A percentile compares a stretch with the other conserved stretches of the same genome.
Conservation (phyloP, 2,329 filamentous ascomycete species). For the Paecilomyces fulvus region DNA sequence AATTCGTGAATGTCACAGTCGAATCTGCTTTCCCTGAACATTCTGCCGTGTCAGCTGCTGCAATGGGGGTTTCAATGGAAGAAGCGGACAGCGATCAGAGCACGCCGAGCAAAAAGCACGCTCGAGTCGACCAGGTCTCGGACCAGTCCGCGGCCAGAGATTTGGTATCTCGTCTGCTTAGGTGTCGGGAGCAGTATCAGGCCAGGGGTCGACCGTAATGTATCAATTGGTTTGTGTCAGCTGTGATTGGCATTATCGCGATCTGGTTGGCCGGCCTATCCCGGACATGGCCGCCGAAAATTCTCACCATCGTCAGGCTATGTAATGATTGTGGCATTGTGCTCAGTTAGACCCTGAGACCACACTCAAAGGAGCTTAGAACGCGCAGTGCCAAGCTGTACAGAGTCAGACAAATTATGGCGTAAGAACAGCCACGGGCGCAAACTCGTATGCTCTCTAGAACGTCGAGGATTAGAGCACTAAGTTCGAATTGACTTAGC, state of each 20-base stretch:
- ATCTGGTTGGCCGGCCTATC: neutral
- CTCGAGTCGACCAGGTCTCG: neutral
- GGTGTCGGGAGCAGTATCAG: too few species aligned
- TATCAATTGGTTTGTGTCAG: neutral
- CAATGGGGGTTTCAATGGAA: neutral
- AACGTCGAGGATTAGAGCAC: neutral
- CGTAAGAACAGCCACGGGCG: neutral
- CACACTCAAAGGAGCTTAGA: neutral
- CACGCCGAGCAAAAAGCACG: neutral
- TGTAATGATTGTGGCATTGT: neutral
- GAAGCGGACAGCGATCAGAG: neutral
- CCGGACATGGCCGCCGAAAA: neutral
- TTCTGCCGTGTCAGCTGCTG: neutral
- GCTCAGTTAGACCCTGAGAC: neutral
- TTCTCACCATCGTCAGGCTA: neutral
- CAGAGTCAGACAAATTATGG: neutral
- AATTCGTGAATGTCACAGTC: neutral
- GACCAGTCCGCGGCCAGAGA: neutral
- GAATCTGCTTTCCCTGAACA: neutral
- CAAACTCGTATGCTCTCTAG: neutral
- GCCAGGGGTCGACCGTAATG: neutral
- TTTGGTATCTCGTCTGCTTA: neutral
- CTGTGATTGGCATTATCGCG: neutral
- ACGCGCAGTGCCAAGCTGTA: neutral
- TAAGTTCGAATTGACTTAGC: neutral